These are phyloP conservation scores for Raffaelea albimanens DNA, from an alignment of 2,329 filamentous ascomycete genomes.

Conservation along the genomic window DNA sequence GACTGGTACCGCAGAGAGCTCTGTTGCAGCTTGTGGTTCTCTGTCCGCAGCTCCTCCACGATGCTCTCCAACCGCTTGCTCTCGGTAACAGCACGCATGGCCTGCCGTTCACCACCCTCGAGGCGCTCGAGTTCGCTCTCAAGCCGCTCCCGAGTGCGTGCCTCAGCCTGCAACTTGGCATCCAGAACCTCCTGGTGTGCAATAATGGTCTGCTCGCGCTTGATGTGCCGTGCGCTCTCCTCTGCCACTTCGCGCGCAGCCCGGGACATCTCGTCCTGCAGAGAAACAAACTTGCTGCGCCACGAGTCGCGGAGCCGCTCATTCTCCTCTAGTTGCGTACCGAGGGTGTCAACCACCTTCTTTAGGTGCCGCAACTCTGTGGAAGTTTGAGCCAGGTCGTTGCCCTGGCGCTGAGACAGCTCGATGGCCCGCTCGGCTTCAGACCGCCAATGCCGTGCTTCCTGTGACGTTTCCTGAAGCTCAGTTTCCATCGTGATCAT, in stretches of 20 bases:
- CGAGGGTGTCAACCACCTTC: slow-evolving; percentile 62
- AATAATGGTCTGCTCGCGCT: slow-evolving; percentile 69
- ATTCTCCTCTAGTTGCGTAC: slow-evolving; percentile 75
- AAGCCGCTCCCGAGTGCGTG: slow-evolving; percentile 57
- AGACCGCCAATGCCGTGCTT: slow-evolving; percentile 50
- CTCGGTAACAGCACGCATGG: slow-evolving; percentile 54
- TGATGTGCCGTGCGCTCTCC: slow-evolving; percentile 70
- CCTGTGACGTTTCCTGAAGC: slow-evolving; percentile 44
- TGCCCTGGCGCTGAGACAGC: slow-evolving; percentile 35
- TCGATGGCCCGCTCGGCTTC: slow-evolving; percentile 53
- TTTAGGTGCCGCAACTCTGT: slow-evolving; percentile 65
- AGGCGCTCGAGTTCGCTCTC: slow-evolving; percentile 58
- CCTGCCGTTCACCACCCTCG: slow-evolving; percentile 54
- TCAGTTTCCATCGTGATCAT: slow-evolving; percentile 44
- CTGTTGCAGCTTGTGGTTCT: slow-evolving; percentile 65
- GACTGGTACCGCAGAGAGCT: slow-evolving; percentile 61
- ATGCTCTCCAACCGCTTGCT: slow-evolving; percentile 49
- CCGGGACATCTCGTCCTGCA: slow-evolving; percentile 79
- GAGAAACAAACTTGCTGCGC: slow-evolving; percentile 70
- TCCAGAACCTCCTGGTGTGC: slow-evolving; percentile 75
- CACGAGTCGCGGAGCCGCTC: slow-evolving; percentile 75
- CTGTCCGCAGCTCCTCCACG: slow-evolving; percentile 48
- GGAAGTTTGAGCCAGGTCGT: slow-evolving; percentile 36
- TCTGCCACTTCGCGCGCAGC: slow-evolving; percentile 72
- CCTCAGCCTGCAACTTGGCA: slow-evolving; percentile 64